Conservation (phyloP, 805 yeast genomes). For the Cyberlindnera samutprakarnensis region DNA sequence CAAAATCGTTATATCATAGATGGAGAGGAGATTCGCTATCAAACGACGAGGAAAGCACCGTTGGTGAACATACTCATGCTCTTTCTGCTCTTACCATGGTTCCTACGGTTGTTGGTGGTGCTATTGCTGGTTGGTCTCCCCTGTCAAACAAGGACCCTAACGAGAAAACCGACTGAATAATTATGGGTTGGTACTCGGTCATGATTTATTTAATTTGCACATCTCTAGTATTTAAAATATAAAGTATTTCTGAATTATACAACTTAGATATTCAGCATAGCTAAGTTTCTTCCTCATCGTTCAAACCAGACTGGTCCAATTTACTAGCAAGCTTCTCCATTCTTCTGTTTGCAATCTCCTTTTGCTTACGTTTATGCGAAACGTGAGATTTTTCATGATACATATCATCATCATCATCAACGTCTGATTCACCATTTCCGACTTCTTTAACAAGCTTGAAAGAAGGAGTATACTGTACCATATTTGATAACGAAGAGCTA, state of each 20-base stretch:
- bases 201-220: too few species aligned
- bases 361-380: constrained; percentile 13
- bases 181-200: too few species aligned
- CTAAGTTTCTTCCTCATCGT: constrained; percentile 1
- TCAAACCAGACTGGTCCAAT: constrained; percentile 18
- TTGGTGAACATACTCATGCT: constrained; percentile 17
- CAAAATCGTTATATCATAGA: constrained; percentile 19
- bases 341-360: constrained; percentile 17
- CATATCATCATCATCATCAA: constrained; percentile 10
- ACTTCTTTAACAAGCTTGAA: constrained; percentile 8
- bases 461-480: constrained; percentile 17
- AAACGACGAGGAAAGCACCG: constrained; percentile 7
- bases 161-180: too few species aligned
- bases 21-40: constrained; percentile 16
- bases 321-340: constrained; percentile 13
- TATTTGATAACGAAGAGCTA: constrained; percentile 11
- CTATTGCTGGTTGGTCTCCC: constrained; percentile 46
- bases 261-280: too few species aligned
- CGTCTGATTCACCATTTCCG: constrained; percentile 5
- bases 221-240: background rate
- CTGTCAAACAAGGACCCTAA: too few species aligned
- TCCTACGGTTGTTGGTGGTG: constrained; percentile 50
- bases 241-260: too few species aligned
- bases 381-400: constrained; percentile 8
- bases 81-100: constrained; percentile 42